Evolutionary conservation across 495 filamentous ascomycete species (phyloP).

Genomic region (Acidiella bohemica): DNA sequence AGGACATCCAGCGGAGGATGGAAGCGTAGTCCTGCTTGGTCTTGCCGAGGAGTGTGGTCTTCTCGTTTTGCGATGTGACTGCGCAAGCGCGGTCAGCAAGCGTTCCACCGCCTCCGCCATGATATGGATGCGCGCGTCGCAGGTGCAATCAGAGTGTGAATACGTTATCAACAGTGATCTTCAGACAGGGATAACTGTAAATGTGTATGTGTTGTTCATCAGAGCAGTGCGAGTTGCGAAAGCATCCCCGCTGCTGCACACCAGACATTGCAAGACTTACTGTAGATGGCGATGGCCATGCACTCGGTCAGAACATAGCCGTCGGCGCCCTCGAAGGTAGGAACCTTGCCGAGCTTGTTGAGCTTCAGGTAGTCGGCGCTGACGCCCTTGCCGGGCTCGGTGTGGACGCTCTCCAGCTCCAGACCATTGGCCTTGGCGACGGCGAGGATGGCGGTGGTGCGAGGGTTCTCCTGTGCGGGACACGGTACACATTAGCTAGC

Average conservation of each 20-base stretch:
- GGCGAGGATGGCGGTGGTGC: slow-evolving; percentile 73
- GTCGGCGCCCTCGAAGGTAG: slow-evolving; percentile 83
- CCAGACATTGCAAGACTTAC: slow-evolving; percentile 45
- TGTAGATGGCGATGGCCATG: slow-evolving; percentile 93
- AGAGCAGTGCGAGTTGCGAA: slow-evolving; percentile 23
- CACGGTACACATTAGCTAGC: neutral
- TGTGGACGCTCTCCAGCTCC: slow-evolving; percentile 70
- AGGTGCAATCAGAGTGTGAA: slow-evolving; percentile 45
- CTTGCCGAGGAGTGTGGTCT: slow-evolving; percentile 96
- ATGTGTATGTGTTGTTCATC: slow-evolving; percentile 60
- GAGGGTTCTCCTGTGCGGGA: slow-evolving; percentile 59
- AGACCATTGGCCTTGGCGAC: slow-evolving; percentile 94
- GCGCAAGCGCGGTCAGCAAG: no score
- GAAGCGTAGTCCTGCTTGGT: slow-evolving; percentile 99
- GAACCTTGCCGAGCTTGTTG: slow-evolving; percentile 80
- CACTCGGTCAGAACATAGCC: slow-evolving; percentile 78
- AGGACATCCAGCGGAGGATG: slow-evolving; percentile 95
- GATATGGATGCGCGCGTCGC: no score
- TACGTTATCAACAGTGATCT: slow-evolving; percentile 63
- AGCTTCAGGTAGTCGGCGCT: slow-evolving; percentile 64
- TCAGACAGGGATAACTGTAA: slow-evolving; percentile 99
- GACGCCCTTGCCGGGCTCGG: slow-evolving; percentile 45
- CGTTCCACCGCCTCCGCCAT: no score
- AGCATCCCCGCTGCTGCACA: slow-evolving; percentile 7
- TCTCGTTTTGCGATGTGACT: slow-evolving; percentile 99